Conservation (phyloP, 2,329 filamentous ascomycete genomes). For the Fusarium circinatum region DNA sequence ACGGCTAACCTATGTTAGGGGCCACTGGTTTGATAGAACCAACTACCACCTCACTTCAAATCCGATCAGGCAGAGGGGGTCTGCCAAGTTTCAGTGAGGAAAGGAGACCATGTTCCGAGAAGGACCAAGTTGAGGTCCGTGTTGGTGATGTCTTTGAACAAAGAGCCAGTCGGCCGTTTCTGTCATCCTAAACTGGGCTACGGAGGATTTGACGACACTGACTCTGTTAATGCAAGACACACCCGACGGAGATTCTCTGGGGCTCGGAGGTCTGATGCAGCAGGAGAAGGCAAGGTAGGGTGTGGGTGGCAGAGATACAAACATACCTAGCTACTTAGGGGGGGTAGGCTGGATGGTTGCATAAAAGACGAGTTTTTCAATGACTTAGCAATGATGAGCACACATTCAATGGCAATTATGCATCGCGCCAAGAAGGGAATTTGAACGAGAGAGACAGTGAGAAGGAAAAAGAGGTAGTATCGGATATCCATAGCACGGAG, state of each 20-base stretch:
- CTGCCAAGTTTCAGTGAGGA: neutral
- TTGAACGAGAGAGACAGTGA: neutral
- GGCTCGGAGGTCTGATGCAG: neutral
- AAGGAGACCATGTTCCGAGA: neutral
- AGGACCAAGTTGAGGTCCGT: constrained; percentile 6
- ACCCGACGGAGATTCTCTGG: constrained; percentile 29
- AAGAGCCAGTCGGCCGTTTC: constrained; percentile 1
- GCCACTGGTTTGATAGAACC: constrained; percentile 25
- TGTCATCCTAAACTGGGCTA: neutral
- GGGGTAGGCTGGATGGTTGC: constrained; percentile 4
- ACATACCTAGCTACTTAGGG: neutral
- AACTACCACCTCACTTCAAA: neutral
- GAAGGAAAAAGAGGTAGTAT: neutral
- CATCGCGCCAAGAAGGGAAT: constrained; percentile 19
- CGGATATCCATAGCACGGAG: neutral
- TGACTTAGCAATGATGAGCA: constrained; percentile 16
- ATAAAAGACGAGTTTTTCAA: constrained; percentile 24
- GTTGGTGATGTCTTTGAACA: constrained; percentile 2
- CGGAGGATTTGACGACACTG: neutral
- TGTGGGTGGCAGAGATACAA: constrained; percentile 15
- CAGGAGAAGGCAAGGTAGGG: neutral
- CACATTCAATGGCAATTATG: constrained; percentile 3
- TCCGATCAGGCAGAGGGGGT: constrained; percentile 9
- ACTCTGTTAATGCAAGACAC: neutral
- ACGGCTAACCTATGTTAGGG: constrained; percentile 30